Conservation (phyloP, 169 alveolate genomes). For the Cryptosporidium viatorum region DNA sequence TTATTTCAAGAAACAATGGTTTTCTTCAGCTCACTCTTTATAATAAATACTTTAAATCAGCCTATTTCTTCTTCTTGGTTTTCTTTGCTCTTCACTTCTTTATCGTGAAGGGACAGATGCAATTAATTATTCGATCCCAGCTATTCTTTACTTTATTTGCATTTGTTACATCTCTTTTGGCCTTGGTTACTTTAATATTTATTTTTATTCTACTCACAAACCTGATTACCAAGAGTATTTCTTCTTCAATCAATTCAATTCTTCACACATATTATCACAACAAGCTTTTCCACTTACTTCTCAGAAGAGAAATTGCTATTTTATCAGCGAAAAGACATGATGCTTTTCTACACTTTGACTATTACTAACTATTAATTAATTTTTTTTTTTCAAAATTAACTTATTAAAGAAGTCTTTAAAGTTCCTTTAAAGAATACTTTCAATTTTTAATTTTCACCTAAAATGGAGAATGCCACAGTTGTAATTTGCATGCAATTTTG, state of each 20-base stretch:
- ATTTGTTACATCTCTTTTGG: conserved; percentile 1
- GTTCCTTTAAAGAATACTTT: too few species aligned
- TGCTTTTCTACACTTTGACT: conserved; percentile 51
- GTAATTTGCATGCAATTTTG: neutral
- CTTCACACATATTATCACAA: conserved; percentile 57
- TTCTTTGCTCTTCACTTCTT: conserved; percentile 49
- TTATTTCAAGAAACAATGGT: conserved; percentile 57
- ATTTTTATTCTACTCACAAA: conserved; percentile 34
- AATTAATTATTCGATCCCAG: conserved; percentile 31
- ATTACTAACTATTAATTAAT: neutral
- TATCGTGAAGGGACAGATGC: conserved; percentile 2
- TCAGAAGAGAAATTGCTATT: conserved; percentile 62
- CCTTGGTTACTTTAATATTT: neutral
- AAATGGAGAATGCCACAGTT: neutral
- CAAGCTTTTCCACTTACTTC: conserved; percentile 48
- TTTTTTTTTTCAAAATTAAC: neutral
- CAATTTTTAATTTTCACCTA: neutral
- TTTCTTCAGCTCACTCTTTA: conserved; percentile 64
- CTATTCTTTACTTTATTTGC: conserved; percentile 33
- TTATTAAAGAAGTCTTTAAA: too few species aligned
- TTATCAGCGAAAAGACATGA: conserved; percentile 64
- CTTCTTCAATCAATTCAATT: conserved; percentile 62
- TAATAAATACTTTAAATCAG: conserved; percentile 51
- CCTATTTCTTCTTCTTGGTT: conserved; percentile 13
- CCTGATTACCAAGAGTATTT: conserved; percentile 38